Base-by-base conservation (phyloP, 768 basidiomycete species). In the Phlebiopsis gigantea region DNA sequence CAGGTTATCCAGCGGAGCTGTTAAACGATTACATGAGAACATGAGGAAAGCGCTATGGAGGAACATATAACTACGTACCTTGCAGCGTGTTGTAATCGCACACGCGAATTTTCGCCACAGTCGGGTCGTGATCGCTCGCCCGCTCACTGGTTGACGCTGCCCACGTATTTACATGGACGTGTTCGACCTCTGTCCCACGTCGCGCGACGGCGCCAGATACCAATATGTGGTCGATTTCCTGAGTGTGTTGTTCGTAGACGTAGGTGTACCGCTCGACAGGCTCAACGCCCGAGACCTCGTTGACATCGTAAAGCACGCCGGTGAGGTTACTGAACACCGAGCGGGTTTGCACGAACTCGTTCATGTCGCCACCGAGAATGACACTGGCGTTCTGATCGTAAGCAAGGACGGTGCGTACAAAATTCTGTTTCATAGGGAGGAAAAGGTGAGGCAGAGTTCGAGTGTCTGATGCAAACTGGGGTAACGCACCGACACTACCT, bases 151-250 rank as follows among this genome's bases (percentile, higher is more conserved):
- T 60, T 3, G 71, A 71, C 17, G 73, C 64, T 10, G 79, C 72
- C 81, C 81, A 83, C 53, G 78, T 82, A 62, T 85, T 85, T 24
- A 82, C 75, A 65, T 85, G 83, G 22, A 85, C 73, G 58, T 85
- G 82, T 59, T 85, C 79, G 39, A 79, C 77, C 54, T 77, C 66
- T 10, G 72, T 71, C 8, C 71, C 71, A n/a, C 78, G 70, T 29
- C 56, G 48, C 44, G 67, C 70, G 34, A 85, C 65, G 6, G 77
- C 75, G 17, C 69, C 61, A 5, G 79, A 81, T 49, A 84, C 67
- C 62, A 84, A 79, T 17, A 75, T 71, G 63, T 85, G 83, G 66
- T 85, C 83, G 46, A 85, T 77, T 61, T 83, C 79, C 65, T 84
- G 72, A 3, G 72, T 72, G 65, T 82, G 79, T 62, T 82, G 79